phyloP scores from a whole-genome alignment of 2,329 filamentous ascomycete species.

The Fusarium sp. region DNA sequence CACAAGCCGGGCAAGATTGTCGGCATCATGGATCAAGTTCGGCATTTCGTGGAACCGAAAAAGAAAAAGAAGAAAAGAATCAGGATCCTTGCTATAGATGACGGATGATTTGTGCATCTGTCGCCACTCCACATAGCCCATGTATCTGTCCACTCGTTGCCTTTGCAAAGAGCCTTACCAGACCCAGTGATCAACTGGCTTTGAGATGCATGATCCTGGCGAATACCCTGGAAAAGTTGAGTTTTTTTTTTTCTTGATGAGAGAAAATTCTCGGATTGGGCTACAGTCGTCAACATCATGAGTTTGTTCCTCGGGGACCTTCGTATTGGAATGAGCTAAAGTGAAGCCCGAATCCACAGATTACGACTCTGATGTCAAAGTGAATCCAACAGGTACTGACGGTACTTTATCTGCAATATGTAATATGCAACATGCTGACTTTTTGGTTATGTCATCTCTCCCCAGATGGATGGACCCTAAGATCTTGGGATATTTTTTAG shows the following conservation, averaged over 20 bases:
- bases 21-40: slow-evolving; percentile 18
- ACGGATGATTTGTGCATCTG: slow-evolving; percentile 9
- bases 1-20: neutral
- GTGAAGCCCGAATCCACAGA: neutral
- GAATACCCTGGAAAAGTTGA: slow-evolving; percentile 13
- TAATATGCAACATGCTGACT: slow-evolving; percentile 7
- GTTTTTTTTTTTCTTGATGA: neutral
- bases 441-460: slow-evolving; percentile 30
- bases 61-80: slow-evolving; percentile 6
- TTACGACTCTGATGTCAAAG: slow-evolving; percentile 3
- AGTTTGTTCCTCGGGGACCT: neutral
- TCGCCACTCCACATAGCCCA: slow-evolving; percentile 18
- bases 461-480: slow-evolving; percentile 27
- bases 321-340: neutral
- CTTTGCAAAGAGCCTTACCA: slow-evolving; percentile 1
- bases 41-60: slow-evolving; percentile 10
- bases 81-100: slow-evolving; percentile 13
- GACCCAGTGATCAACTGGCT: slow-evolving; percentile 29
- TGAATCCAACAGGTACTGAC: slow-evolving; percentile 4
- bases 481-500: slow-evolving; percentile 12
- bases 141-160: neutral
- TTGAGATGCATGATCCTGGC: slow-evolving; percentile 18
- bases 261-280: slow-evolving; percentile 3
- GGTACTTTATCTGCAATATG: neutral
- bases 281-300: neutral